Base-by-base conservation (phyloP, 371 early-diverging fungal species). In the Mortierella sp. region DNA sequence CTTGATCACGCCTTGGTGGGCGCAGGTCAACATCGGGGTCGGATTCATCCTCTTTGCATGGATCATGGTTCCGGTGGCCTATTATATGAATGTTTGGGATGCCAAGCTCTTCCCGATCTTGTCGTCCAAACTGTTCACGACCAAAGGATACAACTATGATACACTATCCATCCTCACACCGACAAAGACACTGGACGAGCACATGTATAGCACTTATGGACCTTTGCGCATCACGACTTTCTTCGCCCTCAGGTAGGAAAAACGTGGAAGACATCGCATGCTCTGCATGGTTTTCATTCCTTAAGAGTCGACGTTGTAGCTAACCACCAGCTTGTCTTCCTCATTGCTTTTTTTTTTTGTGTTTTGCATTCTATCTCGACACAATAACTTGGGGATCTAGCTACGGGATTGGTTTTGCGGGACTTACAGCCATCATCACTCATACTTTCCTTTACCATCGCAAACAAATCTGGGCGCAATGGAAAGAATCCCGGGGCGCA, bases 161-260 rank as follows among this genome's bases (percentile, higher is more conserved):
- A 69, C 47, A 55, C 90, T 72, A 79, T 89, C 72, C 81, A 81
- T 61, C 28, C 21, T 71, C 50, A 71, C 71, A 72, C 83, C 31
- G 70, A 67, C 19, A 89, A 94, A 68, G 86, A 81, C 48, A 1
- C 30, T 72, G 58, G 61, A 72, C 26, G 49, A 61, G 9, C 11
- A 7, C 6, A 61, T 51, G 61, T 83, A 84, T 27, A 68, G 68
- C 50, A 81, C 84, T 2, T 69, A 78, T 12, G 73, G 80, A 42
- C 91, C 91, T 0, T 79, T 90, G 6, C 61, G 72, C 11, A 72
- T 91, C 62, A 68, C 89, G 7, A 81, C 85, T 28, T 82, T 82
- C 64, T 89, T 90, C 65, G 88, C 89, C 19, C 63, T 87, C 32
- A 63, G 56, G 69, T 68, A 59, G 15, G 0, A n/a, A 39, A 11